Evolutionary conservation across 2,329 filamentous ascomycete genomes (phyloP), one percentile per base, ranked within the genome.

Genomic region (Tricladium varicosporioides): DNA sequence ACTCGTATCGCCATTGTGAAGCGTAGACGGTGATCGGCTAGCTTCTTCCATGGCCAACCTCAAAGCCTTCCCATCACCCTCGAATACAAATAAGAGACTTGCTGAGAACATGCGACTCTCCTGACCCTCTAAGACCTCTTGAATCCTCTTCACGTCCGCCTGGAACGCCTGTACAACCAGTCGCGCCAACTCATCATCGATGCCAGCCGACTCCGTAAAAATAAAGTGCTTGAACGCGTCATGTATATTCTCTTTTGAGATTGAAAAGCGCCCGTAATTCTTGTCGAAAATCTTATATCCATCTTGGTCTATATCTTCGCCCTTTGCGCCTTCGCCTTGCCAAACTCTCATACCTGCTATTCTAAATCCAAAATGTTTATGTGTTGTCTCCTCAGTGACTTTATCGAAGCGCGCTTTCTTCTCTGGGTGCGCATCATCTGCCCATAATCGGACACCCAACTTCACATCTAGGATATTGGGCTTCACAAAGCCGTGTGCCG

Each of bases 381-480:
- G 84, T 9, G 84, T 87, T 3, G 84, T 87, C 66, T 79, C 75
- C 27, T 73, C 70, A 32, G 78, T 76, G 57, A 87, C 83, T 68
- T 82, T 78, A 63, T 85, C 79, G 66, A 87, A 86, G 31, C 83
- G 78, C 36, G 73, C 69, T 65, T 81, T 80, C 74, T 87, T 87
- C 66, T 84, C 77, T 22, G 71, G 64, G 0, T 81, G 78, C 19
- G 84, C 84, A 60, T 86, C 78, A 58, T 96, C 90, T 13, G 90
- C 93, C 88, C 92, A 97, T 5, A 99, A 76, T 32, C 90, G 83
- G 50, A 86, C 81, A 45, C 94, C 94, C 16, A 99, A 83, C 76
- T 99, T 99, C 63, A 96, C 83, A 70, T 99, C 94, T 57, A 99
- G 78, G 7, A 99, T 91, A 66, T 96, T 97, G 5, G 94, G 91